phyloP scores from a whole-genome alignment of 2,329 filamentous ascomycete genomes.

The Colletotrichum falcatum region DNA sequence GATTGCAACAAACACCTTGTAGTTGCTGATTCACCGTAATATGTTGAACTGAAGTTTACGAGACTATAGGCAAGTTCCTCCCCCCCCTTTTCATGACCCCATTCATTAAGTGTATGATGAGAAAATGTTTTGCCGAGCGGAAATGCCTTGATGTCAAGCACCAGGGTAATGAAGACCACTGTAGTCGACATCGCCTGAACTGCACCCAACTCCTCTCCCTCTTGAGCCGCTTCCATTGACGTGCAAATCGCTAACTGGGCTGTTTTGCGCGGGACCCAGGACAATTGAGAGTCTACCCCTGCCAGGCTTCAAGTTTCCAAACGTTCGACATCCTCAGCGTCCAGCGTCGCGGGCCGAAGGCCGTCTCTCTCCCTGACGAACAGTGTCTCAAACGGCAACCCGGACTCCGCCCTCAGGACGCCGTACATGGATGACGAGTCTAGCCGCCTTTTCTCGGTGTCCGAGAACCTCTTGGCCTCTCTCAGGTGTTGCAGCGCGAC shows the following conservation, averaged over 20 bases:
- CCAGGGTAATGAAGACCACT: constrained; percentile 12
- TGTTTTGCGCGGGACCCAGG: not conserved
- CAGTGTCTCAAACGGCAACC: constrained; percentile 58
- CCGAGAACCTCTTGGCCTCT: constrained; percentile 55
- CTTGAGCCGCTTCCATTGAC: not conserved
- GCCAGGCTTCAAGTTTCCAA: not conserved
- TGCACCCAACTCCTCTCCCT: not conserved
- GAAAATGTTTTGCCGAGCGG: constrained; percentile 33
- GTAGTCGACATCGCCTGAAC: constrained; percentile 31
- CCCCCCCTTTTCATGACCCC: too few species aligned
- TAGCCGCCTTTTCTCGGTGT: constrained; percentile 50
- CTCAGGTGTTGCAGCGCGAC: constrained; percentile 57
- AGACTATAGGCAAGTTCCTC: not conserved
- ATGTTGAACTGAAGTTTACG: not conserved
- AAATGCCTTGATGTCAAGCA: not conserved
- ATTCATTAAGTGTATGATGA: not conserved
- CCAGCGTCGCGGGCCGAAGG: not conserved
- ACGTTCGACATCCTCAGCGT: not conserved
- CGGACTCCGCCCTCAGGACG: constrained; percentile 56
- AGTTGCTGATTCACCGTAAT: not conserved
- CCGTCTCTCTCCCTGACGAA: constrained; percentile 48
- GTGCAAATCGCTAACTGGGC: not conserved
- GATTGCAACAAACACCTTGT: not conserved
- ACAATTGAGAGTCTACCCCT: not conserved
- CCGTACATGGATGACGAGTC: constrained; percentile 66